phyloP scores from a whole-genome alignment of 2,329 filamentous ascomycete species.

The Penicillium sp. region DNA sequence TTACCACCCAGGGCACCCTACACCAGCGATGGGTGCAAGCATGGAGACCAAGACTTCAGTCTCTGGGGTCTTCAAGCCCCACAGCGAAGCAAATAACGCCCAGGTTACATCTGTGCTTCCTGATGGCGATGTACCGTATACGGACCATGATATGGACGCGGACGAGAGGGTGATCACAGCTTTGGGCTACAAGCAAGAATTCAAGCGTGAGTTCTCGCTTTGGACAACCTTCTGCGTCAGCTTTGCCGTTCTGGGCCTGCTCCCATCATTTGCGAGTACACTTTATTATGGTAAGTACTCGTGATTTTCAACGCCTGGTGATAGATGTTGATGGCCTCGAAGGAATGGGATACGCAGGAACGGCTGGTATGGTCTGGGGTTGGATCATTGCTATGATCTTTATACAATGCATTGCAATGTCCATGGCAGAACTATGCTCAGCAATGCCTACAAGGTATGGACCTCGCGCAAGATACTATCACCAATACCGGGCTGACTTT shows the following conservation, averaged over 20 bases:
- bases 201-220: constrained; percentile 70
- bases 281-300: constrained; percentile 64
- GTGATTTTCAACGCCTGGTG: not conserved
- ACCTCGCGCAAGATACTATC: not conserved
- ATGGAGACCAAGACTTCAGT: constrained; percentile 14
- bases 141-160: constrained; percentile 38
- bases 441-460: constrained; percentile 67
- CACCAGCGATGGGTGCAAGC: not conserved
- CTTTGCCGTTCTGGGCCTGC: constrained; percentile 70
- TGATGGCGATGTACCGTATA: constrained; percentile 40
- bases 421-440: constrained; percentile 71
- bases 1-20: too few relatives aligned
- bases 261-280: constrained; percentile 72
- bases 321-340: constrained; percentile 4
- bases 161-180: constrained; percentile 48
- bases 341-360: constrained; percentile 58
- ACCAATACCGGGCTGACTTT: not conserved
- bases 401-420: constrained; percentile 69
- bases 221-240: constrained; percentile 76
- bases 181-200: constrained; percentile 60
- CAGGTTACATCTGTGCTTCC: constrained; percentile 40
- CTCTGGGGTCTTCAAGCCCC: constrained; percentile 18
- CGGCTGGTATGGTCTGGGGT: constrained; percentile 71
- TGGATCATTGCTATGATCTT: constrained; percentile 74
- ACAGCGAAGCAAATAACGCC: constrained; percentile 29